Evolutionary conservation across 305 asterid genomes (phyloP), one percentile per base, ranked within the genome.

Genomic region (Solanum hybrid): DNA sequence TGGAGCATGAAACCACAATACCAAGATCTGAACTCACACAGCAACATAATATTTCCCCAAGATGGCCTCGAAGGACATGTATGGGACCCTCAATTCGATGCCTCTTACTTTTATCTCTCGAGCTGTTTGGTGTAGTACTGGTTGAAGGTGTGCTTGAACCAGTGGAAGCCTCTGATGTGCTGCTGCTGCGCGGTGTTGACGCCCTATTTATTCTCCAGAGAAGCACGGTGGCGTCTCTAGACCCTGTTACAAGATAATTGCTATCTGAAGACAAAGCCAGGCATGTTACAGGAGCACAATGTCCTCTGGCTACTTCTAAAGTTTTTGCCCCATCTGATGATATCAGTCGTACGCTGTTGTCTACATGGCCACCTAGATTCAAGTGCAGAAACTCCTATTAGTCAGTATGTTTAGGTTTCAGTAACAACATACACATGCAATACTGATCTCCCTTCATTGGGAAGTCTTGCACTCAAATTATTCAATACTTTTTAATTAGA

Each of bases 281-380:
- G 92, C 98, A 98, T 37, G 99, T 97, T 86, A 98, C 98, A 22
- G 99, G 99, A 91, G 98, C 98, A 92, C 97, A 96, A 93, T 98
- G 99, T 87, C 98, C 99, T 92, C 96, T 93, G 78, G 98, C 99
- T 90, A 97, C 91, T 94, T 97, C 99, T 93, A 96, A 91, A 79
- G 99, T 97, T 94, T 93, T 97, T 88, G 99, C 99, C 89, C 98
- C 98, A 89, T 98, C 99, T 84, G 96, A 94, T 76, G 99, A 98
- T 92, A 98, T 92, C 89, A 97, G 95, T 93, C 99, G 95, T 88
- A 95, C 92, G 64, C 98, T 96, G 94, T 94, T 96, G 92, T 98
- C 99, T 86, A 95, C 96, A 91, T 98, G 99, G 82, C 99, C 99
- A 90, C 99, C 99, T 97, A 88, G 90, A 92, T 78, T 91, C 84